Evolutionary conservation across 768 basidiomycete genomes (phyloP).

Genomic region (Phylloporus sp.): DNA sequence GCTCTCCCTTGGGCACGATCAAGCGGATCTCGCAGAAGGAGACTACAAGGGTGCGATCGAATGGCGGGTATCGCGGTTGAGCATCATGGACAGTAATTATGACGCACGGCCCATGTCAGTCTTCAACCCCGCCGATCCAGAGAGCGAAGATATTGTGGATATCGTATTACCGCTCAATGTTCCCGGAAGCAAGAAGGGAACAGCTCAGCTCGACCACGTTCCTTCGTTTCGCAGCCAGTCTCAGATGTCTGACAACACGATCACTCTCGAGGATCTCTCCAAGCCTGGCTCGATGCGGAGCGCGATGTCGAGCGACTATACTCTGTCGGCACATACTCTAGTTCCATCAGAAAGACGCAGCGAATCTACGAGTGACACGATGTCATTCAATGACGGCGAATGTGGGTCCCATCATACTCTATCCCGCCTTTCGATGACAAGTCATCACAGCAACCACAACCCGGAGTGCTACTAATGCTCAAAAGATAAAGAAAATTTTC

Average conservation of each 20-base stretch:
- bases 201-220: constrained; percentile 17
- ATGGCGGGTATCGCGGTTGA: constrained; percentile 70
- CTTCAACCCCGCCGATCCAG: constrained; percentile 38
- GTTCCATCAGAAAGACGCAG: constrained; percentile 19
- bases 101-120: constrained; percentile 41
- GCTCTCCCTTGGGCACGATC: constrained; percentile 62
- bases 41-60: constrained; percentile 76
- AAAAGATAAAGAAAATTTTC: constrained; percentile 66
- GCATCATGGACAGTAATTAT: constrained; percentile 52
- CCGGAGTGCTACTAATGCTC: constrained; percentile 32
- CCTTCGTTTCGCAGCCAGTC: constrained; percentile 32
- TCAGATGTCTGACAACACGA: constrained; percentile 34
- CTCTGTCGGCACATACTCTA: constrained; percentile 24
- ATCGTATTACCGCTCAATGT: constrained; percentile 50
- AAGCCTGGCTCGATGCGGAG: constrained; percentile 17
- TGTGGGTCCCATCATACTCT: constrained; percentile 10
- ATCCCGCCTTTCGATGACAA: not conserved
- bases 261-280: constrained; percentile 29
- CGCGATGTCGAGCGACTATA: constrained; percentile 21
- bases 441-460: constrained; percentile 16
- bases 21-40: constrained; percentile 63
- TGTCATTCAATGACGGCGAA: constrained; percentile 23
- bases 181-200: constrained; percentile 33
- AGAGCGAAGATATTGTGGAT: constrained; percentile 53
- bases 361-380: constrained; percentile 20